Percentiles rank a stretch among this genome's conserved stretches.
Evolutionary conservation across 345 rosid species (phyloP).

Genomic region (Garcia nutans): DNA sequence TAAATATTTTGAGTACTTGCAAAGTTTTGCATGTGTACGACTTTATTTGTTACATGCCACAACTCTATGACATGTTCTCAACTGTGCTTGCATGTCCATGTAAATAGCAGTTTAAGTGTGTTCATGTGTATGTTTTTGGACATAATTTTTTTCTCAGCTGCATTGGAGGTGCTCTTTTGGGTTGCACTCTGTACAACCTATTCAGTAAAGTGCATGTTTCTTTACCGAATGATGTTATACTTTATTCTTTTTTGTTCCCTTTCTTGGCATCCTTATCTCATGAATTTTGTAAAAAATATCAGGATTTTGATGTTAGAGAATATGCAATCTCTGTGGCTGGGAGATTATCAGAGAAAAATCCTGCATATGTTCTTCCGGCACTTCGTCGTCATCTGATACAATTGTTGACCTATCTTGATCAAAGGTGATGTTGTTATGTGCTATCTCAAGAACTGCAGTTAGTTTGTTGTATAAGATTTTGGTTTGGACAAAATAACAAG

Average conservation of each 20-base stretch:
- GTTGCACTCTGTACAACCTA: not conserved
- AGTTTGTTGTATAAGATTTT: not conserved
- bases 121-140: not conserved
- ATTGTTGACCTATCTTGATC: slow-evolving; percentile 88
- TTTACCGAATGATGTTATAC: not conserved
- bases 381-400: slow-evolving; percentile 99
- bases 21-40: not conserved
- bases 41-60: not conserved
- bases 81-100: not conserved
- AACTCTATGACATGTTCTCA: not conserved
- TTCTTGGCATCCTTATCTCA: slow-evolving; percentile 5
- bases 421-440: slow-evolving; percentile 54
- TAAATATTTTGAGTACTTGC: not conserved
- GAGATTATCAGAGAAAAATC: slow-evolving; percentile 93
- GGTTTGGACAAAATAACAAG: slow-evolving; percentile 3
- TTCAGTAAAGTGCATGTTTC: not conserved
- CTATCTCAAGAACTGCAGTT: not conserved
- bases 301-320: slow-evolving; percentile 96
- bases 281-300: slow-evolving; percentile 20
- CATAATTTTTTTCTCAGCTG: not conserved
- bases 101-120: not conserved
- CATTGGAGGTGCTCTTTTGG: slow-evolving; percentile 1
- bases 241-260: not conserved
- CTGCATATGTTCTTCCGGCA: slow-evolving; percentile 99
- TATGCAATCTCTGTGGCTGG: slow-evolving; percentile 95